Conservation (phyloP, 352 stramenopile species). For the Phytophthora meadii region DNA sequence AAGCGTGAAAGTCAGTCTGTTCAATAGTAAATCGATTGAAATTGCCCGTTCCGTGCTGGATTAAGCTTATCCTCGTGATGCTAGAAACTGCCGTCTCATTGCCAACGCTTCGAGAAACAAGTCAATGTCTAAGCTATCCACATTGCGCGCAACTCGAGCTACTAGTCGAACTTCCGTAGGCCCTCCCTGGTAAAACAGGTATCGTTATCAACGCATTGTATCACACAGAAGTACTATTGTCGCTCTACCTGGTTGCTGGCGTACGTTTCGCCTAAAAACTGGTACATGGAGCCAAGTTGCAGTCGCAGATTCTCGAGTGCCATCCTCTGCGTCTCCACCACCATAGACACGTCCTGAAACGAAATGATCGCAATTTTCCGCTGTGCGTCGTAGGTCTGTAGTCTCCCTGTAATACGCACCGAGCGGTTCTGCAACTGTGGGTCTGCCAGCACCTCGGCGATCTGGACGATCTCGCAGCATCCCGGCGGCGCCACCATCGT, state of each 20-base stretch:
- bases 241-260: constrained; percentile 27
- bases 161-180: constrained; percentile 61
- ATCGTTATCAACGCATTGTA: constrained; percentile 1
- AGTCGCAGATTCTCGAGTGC: constrained; percentile 60
- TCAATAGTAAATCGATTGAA: constrained; percentile 22
- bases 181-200: constrained; percentile 13
- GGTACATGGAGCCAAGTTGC: constrained; percentile 78
- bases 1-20: not conserved
- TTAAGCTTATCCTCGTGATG: constrained; percentile 32
- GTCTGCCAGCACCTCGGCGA: constrained; percentile 76
- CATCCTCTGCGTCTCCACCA: constrained; percentile 72
- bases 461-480: constrained; percentile 80
- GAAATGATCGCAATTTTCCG: constrained; percentile 54
- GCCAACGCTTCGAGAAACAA: constrained; percentile 78
- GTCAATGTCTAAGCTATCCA: constrained; percentile 83
- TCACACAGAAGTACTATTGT: not conserved
- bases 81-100: constrained; percentile 79
- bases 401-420: constrained; percentile 75
- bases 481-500: constrained; percentile 33
- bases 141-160: constrained; percentile 76
- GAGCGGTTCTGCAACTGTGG: constrained; percentile 73
- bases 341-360: constrained; percentile 69
- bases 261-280: constrained; percentile 86
- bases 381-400: constrained; percentile 74
- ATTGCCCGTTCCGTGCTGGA: not conserved